Evolutionary conservation across 768 basidiomycete species (phyloP), one percentile per base, ranked within the genome.

Genomic region (Lentinula raphanica): DNA sequence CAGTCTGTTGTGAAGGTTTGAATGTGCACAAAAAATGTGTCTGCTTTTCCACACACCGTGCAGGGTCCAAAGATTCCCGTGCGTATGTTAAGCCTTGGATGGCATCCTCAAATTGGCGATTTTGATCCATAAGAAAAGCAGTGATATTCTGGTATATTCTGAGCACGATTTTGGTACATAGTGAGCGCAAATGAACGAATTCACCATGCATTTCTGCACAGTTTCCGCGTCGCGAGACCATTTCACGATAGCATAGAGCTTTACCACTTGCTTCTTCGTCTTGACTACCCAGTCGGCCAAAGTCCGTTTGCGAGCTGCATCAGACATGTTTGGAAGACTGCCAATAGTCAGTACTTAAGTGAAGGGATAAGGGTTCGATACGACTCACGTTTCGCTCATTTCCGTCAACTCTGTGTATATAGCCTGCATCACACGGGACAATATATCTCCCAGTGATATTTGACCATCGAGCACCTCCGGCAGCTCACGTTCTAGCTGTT

Each of bases 271-370:
- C 65, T 93, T 89, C 72, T 95, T 90, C 5, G 82, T 90, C 68
- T 87, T 86, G n/a, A 93, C 88, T 0, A 93, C 92, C 83, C 90
- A 95, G 63, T 94, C 92, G 2, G 90, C 90, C 31, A 95, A 73
- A 17, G 81, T 84, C 35, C 90, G 84, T 66, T 94, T 94, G 53
- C 92, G 82, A 50, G 85, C 87, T 21, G 72, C 73, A 65, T 93
- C 90, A 13, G 90, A 90, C 87, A 88, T 89, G 66, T 87, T 86
- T 44, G 90, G 90, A 76, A 92, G 82, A 17, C 85, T 87, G 59
- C 19, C 57, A 40, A 39, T 40, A 45, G 57, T 58, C 15, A 58
- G 23, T 60, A n/a, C n/a, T n/a, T n/a, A 35, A 40, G 31, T 29
- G 9, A 58, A 31, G 11, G 19, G 49, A 13, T 44, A 48, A 56